Conservation (phyloP, 176 grass and related monocot species). For the Musa acuminata region DNA sequence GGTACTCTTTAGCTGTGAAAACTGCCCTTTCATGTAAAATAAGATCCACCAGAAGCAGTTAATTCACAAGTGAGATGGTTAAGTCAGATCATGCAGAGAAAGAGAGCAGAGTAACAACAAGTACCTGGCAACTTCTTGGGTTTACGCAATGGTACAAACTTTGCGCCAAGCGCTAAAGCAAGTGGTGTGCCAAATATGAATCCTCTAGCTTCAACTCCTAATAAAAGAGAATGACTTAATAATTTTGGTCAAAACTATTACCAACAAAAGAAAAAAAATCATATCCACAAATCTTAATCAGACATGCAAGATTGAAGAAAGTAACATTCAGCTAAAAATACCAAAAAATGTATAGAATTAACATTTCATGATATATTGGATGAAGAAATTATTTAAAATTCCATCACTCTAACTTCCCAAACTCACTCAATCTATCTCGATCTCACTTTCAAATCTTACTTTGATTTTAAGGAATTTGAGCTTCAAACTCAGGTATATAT, state of each 20-base stretch:
- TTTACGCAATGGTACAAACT: slow-evolving; percentile 90
- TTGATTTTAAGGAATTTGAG: no score
- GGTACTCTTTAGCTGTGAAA: neutral
- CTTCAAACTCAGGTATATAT: no score
- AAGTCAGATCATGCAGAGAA: neutral
- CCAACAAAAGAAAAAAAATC: neutral
- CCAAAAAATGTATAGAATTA: neutral
- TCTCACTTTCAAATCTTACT: no score
- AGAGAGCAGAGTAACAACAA: neutral
- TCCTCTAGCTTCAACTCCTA: slow-evolving; percentile 93
- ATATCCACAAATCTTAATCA: neutral
- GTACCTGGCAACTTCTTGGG: slow-evolving; percentile 88
- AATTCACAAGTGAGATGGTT: no score
- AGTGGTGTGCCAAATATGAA: slow-evolving; percentile 87
- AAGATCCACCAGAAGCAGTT: neutral
- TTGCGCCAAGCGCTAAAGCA: slow-evolving; percentile 69
- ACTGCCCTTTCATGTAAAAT: no score
- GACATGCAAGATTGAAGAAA: neutral
- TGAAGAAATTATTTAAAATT: neutral
- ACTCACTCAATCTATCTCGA: no score
- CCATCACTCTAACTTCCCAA: no score
- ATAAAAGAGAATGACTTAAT: slow-evolving; percentile 2
- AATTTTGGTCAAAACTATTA: neutral
- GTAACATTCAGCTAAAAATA: neutral
- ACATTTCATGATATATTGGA: neutral